phyloP scores from a whole-genome alignment of 106 monocot species.

The Dendrobium officinale region DNA sequence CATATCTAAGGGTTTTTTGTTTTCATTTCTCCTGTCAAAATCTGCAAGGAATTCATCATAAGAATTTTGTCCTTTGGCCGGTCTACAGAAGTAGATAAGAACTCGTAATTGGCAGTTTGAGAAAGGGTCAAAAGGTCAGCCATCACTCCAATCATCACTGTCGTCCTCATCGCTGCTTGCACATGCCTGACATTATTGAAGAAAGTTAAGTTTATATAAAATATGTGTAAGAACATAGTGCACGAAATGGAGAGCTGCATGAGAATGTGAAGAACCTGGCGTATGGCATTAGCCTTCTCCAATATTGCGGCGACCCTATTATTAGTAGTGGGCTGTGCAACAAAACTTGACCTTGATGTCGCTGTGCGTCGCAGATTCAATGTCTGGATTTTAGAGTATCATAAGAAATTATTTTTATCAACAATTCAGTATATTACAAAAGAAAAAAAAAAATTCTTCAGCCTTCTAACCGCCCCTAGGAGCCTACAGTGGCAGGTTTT shows the following conservation, averaged over 20 bases:
- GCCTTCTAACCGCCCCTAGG: too few species aligned
- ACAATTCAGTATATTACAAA: neutral
- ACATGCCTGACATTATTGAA: conserved; percentile 34
- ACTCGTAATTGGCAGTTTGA: too few species aligned
- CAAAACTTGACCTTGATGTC: conserved; percentile 20
- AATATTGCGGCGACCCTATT: conserved; percentile 63
- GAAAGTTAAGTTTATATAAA: neutral
- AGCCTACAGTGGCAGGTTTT: too few species aligned
- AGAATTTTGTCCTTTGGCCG: too few species aligned
- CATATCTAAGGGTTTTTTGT: neutral
- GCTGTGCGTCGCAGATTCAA: conserved; percentile 58
- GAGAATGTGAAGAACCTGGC: conserved; percentile 61
- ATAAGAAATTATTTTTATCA: neutral
- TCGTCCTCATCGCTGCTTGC: conserved; percentile 63
- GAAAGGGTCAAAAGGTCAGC: conserved; percentile 13
- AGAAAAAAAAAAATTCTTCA: too few species aligned
- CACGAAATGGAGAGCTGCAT: neutral
- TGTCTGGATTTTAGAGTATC: conserved; percentile 30
- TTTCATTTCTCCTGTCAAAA: neutral
- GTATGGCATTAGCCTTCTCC: conserved; percentile 84
- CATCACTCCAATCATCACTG: conserved; percentile 66
- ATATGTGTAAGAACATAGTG: neutral
- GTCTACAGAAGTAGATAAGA: neutral
- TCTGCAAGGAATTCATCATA: neutral
- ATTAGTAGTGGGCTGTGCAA: conserved; percentile 30